A percentile compares a stretch with the other conserved stretches of the same genome.
phyloP scores from a whole-genome alignment of 768 basidiomycete genomes.

The Mycena sanguinolenta region DNA sequence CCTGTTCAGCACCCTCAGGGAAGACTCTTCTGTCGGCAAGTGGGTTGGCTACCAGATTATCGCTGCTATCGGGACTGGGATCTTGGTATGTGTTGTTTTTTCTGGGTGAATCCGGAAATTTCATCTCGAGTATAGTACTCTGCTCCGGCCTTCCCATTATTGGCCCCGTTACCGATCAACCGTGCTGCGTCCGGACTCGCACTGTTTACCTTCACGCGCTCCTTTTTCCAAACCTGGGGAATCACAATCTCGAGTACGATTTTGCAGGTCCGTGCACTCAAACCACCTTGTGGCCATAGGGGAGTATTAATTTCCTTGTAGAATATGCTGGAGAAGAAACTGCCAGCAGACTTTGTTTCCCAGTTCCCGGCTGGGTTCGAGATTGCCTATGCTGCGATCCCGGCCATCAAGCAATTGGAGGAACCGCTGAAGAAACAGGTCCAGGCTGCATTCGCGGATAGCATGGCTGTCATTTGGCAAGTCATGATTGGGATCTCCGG shows the following conservation, averaged over 20 bases:
- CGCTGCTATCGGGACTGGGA: conserved; percentile 15
- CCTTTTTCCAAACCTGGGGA: conserved; percentile 45
- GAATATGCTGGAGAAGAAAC: conserved; percentile 51
- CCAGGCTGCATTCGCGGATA: conserved; percentile 54
- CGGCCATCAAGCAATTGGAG: conserved; percentile 34
- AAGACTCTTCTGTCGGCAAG: conserved; percentile 35
- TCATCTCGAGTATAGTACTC: conserved; percentile 16
- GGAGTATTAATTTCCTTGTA: conserved; percentile 21
- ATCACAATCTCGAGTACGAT: conserved; percentile 44
- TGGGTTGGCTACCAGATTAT: conserved; percentile 49
- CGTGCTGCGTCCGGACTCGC: conserved; percentile 54
- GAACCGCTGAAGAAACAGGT: conserved; percentile 46
- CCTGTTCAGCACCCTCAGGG: conserved; percentile 42
- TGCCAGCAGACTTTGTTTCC: conserved; percentile 7
- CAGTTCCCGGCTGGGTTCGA: conserved; percentile 7
- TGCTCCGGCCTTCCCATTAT: conserved; percentile 51
- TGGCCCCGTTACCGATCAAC: conserved; percentile 51
- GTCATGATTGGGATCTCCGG: conserved; percentile 54
- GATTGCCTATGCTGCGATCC: conserved; percentile 26
- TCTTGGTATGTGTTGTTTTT: conserved; percentile 13
- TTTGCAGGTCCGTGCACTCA: conserved; percentile 39
- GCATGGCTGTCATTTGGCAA: conserved; percentile 56
- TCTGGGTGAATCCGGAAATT: neutral
- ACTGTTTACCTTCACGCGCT: conserved; percentile 48
- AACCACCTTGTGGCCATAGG: neutral